Evolutionary conservation across 768 basidiomycete species (phyloP).

Genomic region (Agaricus sinodeliciosus): DNA sequence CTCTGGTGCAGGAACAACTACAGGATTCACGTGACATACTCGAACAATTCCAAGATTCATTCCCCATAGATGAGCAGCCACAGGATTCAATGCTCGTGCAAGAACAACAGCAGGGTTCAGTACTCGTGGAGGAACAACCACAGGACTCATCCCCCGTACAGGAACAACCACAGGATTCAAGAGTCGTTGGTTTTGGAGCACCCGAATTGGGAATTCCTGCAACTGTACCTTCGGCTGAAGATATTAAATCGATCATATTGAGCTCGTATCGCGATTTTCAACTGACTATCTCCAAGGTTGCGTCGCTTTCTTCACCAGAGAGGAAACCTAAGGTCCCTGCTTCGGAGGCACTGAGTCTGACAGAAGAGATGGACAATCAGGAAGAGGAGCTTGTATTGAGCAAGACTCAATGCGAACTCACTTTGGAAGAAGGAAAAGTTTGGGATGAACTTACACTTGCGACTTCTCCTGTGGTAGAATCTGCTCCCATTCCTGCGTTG

Average conservation of each 20-base stretch:
- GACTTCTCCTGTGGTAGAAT: not conserved
- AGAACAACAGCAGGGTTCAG: no score
- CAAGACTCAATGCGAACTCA: constrained; percentile 55
- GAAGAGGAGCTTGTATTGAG: constrained; percentile 47
- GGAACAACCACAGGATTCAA: not conserved
- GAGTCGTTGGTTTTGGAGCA: not conserved
- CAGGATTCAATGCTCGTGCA: no score
- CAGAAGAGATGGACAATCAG: constrained; percentile 25
- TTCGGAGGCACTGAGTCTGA: constrained; percentile 12
- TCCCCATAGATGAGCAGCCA: no score
- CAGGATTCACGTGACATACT: no score
- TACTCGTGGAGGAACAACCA: no score
- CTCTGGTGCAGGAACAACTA: no score
- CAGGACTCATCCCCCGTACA: not conserved
- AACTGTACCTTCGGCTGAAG: constrained; percentile 9
- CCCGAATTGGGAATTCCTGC: not conserved
- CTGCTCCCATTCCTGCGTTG: not conserved
- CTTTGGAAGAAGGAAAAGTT: constrained; percentile 51
- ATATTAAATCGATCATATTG: constrained; percentile 29
- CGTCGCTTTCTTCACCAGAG: constrained; percentile 25
- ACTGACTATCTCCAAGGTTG: constrained; percentile 38
- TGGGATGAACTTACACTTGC: constrained; percentile 41
- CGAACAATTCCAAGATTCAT: no score
- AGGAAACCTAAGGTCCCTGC: constrained; percentile 10
- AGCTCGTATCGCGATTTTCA: constrained; percentile 43